A percentile compares a stretch with the other conserved stretches of the same genome.
Conservation (phyloP, 345 rosid genomes). For the Corymbia maculata region DNA sequence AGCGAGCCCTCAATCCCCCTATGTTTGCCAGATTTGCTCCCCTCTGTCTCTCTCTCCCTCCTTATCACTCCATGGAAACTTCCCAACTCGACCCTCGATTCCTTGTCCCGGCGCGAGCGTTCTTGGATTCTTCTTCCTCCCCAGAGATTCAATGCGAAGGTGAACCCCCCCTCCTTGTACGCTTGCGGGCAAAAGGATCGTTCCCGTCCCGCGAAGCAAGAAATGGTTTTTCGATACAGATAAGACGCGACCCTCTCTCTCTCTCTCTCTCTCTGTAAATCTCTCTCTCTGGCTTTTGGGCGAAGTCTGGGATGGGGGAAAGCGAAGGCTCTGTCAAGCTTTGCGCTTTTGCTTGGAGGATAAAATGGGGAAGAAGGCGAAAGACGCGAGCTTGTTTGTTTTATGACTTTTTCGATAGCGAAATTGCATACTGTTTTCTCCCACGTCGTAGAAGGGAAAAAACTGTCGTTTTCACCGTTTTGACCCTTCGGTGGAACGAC, state of each 20-base stretch:
- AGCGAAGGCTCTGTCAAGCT: neutral
- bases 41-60: neutral
- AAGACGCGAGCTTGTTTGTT: neutral
- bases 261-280: neutral
- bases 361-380: neutral
- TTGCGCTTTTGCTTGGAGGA: neutral
- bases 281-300: neutral
- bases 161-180: neutral
- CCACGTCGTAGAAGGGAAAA: neutral
- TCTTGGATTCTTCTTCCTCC: neutral
- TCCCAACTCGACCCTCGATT: neutral
- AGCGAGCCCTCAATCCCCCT: conserved; percentile 35
- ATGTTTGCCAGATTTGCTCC: conserved; percentile 43
- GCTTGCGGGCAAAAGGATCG: neutral
- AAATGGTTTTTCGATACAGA: neutral
- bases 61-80: neutral
- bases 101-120: neutral
- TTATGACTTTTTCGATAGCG: neutral
- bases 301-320: neutral
- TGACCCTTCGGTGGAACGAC: neutral
- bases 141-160: neutral
- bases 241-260: neutral
- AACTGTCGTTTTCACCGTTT: neutral
- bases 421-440: neutral
- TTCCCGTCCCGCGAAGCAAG: neutral